Evolutionary conservation across 2,329 filamentous ascomycete species (phyloP).

Genomic region (Sporothrix variecibatus): DNA sequence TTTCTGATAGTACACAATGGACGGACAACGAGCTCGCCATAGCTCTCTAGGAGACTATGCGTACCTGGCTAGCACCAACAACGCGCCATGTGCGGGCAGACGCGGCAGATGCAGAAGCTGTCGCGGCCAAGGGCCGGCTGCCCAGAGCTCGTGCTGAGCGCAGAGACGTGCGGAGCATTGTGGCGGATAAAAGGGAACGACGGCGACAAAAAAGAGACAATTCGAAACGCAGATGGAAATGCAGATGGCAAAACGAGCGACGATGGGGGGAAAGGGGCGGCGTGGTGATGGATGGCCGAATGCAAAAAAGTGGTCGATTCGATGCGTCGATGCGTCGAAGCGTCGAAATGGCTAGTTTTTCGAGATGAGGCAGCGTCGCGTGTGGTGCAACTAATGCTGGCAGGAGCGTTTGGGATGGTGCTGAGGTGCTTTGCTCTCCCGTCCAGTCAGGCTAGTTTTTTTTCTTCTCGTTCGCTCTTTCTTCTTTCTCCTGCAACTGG

Average conservation of each 20-base stretch:
- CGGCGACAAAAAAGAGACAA: neutral
- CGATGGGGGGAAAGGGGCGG: neutral
- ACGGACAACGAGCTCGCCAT: neutral
- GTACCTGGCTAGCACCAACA: slow-evolving; percentile 28
- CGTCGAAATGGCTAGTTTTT: slow-evolving; percentile 14
- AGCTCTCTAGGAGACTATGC: neutral
- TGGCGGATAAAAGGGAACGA: slow-evolving; percentile 41
- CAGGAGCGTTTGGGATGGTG: neutral
- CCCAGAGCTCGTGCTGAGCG: slow-evolving; percentile 63
- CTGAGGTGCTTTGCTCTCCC: neutral
- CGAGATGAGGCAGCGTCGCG: slow-evolving; percentile 7
- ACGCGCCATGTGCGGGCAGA: slow-evolving; percentile 58
- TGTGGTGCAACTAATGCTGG: slow-evolving; percentile 7
- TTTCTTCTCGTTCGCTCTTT: neutral
- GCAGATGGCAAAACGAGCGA: slow-evolving; percentile 18
- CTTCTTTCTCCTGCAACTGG: neutral
- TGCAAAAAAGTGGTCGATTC: neutral
- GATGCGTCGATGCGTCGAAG: slow-evolving; percentile 9
- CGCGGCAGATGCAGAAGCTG: slow-evolving; percentile 48
- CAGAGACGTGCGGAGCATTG: slow-evolving; percentile 71
- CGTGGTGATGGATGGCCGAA: neutral
- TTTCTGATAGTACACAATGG: neutral
- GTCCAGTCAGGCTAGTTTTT: slow-evolving; percentile 14
- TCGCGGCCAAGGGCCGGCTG: slow-evolving; percentile 50
- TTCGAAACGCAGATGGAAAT: neutral